phyloP scores from a whole-genome alignment of 257 asterid genomes.

The Nemophila menziesii region DNA sequence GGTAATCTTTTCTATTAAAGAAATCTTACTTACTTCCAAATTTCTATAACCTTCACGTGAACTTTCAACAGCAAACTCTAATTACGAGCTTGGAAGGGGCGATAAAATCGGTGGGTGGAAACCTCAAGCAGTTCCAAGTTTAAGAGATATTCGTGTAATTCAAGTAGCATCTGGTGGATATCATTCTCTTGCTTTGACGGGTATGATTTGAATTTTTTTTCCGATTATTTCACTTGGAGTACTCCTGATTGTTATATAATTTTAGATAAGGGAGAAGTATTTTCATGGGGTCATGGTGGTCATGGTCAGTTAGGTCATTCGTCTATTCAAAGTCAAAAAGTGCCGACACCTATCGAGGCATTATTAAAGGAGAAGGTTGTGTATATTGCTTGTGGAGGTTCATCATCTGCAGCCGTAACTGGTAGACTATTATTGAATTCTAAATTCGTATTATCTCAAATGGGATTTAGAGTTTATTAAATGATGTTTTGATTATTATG shows the following conservation, averaged over 20 bases:
- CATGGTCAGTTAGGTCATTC: constrained; percentile 91
- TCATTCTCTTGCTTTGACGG: constrained; percentile 95
- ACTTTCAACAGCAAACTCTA: constrained; percentile 69
- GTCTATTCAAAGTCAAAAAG: constrained; percentile 54
- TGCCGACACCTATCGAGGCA: constrained; percentile 62
- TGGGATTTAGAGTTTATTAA: too few relatives aligned
- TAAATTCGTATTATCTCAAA: too few relatives aligned
- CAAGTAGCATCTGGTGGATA: constrained; percentile 97
- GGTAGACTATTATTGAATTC: too few relatives aligned
- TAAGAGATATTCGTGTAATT: constrained; percentile 50
- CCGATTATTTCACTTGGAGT: too few relatives aligned
- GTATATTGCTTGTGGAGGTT: constrained; percentile 84
- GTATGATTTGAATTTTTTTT: constrained; percentile 23
- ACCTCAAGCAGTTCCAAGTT: constrained; percentile 76
- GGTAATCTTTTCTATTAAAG: too few relatives aligned
- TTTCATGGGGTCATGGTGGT: constrained; percentile 98
- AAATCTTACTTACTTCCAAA: neutral
- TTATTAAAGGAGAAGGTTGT: constrained; percentile 58
- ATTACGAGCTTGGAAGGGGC: constrained; percentile 96
- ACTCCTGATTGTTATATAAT: constrained; percentile 13
- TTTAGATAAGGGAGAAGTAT: constrained; percentile 77
- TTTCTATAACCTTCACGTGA: constrained; percentile 1
- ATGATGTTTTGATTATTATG: too few relatives aligned
- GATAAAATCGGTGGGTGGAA: constrained; percentile 87
- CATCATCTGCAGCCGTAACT: constrained; percentile 89